Evolutionary conservation across 345 rosid genomes (phyloP).

Genomic region (Clausena lansium): DNA sequence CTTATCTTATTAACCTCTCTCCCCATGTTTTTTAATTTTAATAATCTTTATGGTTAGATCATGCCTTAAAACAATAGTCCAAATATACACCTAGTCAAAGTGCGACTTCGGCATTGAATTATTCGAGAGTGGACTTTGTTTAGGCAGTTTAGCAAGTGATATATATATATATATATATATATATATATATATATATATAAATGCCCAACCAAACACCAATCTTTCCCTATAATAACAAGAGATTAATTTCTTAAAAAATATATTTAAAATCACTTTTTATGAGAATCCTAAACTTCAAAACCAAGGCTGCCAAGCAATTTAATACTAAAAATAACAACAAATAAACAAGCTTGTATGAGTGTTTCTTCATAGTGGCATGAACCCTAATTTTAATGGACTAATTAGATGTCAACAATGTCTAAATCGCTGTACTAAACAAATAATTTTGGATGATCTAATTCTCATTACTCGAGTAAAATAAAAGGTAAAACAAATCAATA

Average conservation of each 20-base stretch:
- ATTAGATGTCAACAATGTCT: neutral
- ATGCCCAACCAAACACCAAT: slow-evolving; percentile 4
- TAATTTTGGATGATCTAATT: neutral
- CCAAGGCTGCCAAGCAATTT: neutral
- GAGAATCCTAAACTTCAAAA: neutral
- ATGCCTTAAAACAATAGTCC: neutral
- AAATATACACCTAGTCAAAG: slow-evolving; percentile 11
- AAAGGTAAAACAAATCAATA: neutral
- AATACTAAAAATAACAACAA: neutral
- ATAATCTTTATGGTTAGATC: neutral
- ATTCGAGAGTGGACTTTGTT: slow-evolving; percentile 16
- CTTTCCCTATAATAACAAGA: neutral
- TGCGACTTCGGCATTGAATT: slow-evolving; percentile 21
- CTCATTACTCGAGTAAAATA: neutral
- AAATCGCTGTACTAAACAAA: neutral
- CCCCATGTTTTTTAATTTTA: neutral
- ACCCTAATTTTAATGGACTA: slow-evolving; percentile 1
- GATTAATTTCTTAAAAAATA: neutral
- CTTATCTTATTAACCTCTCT: neutral
- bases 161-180: neutral
- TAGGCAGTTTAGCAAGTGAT: neutral
- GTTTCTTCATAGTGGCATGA: neutral
- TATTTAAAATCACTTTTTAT: neutral
- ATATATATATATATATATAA: neutral
- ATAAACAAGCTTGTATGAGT: neutral